Conservation (phyloP, 169 alveolate species). For the Perkinsus chesapeaki region DNA sequence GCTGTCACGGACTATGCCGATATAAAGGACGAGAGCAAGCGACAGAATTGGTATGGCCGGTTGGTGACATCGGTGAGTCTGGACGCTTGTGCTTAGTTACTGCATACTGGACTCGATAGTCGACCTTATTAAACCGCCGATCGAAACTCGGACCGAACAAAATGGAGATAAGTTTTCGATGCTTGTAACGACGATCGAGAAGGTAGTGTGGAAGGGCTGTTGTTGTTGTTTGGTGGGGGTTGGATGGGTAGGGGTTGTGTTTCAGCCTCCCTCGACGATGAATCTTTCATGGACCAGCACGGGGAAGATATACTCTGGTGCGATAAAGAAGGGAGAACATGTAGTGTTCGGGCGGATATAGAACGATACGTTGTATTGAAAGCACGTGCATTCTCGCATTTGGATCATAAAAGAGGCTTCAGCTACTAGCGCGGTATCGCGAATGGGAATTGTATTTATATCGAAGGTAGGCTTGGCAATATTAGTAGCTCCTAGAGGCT, state of each 20-base stretch:
- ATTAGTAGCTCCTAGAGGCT: no score
- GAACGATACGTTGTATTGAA: no score
- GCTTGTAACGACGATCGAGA: background rate
- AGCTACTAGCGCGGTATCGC: no score
- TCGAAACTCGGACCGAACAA: background rate
- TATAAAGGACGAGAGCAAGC: conserved; percentile 33
- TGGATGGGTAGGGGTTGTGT: background rate
- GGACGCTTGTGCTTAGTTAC: background rate
- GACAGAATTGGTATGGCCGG: background rate
- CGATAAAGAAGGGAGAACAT: conserved; percentile 45
- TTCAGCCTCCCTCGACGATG: background rate
- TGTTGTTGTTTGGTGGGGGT: background rate
- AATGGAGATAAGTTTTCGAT: background rate
- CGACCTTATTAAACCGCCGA: background rate
- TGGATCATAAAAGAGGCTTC: no score
- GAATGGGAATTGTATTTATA: no score
- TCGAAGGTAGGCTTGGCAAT: no score
- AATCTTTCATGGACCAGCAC: conserved; percentile 25
- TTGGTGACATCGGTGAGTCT: background rate
- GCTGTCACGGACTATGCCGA: conserved; percentile 12
- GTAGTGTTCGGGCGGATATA: conserved; percentile 20
- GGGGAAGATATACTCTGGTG: conserved; percentile 63
- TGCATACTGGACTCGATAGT: background rate
- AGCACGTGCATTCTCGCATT: no score
- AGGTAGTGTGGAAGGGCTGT: background rate